Evolutionary conservation across 345 rosid species (phyloP), one percentile per base, ranked within the genome.

Genomic region (Sisymbrium altissimum): DNA sequence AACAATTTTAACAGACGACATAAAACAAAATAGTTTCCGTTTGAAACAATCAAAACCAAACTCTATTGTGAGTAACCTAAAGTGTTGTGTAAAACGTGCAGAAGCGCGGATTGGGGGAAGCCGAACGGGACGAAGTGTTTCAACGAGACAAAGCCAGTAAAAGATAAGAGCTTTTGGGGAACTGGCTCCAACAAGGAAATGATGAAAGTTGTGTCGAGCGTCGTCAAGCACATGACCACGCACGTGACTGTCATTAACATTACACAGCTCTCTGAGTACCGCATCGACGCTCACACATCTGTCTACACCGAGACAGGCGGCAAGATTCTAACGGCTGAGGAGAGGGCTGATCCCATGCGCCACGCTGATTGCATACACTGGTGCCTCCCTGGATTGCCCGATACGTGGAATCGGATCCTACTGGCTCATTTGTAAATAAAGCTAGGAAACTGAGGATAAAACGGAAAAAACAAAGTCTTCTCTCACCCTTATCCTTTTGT

Each of bases 341-440:
- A 94, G 70, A 88, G 71, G 62, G 86, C 90, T 1, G 87, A 91
- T 65, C 97, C 98, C 0, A 25, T 81, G 30, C 83, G 11, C 14
- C 40, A 91, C 18, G 97, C 98, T 9, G 98, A 94, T 74, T 94
- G 97, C 81, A 94, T 94, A 63, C 98, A 94, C n/a, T 94, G 97
- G 97, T 94, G 98, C 25, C 65, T 94, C 67, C 98, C 97, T 1
- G 96, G 97, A 25, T 81, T 94, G 15, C 96, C 98, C 0, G 98
- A 94, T 69, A 87, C 97, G 0, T 94, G 96, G 96, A 94, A 91
- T 64, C 96, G 79, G 53, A 85, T 94, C 40, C 66, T 94, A 25
- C 81, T 86, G 23, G 96, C 97, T 18, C 80, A 85, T 72, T 81
- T 94, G 88, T 94, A 89, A 77, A 56, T 64, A 30, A 18, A 0